A percentile compares a stretch with the other conserved stretches of the same genome.
These are phyloP conservation scores for Aspergillus uvarum DNA, from an alignment of 2,329 filamentous ascomycete genomes.

Conservation along the genomic window DNA sequence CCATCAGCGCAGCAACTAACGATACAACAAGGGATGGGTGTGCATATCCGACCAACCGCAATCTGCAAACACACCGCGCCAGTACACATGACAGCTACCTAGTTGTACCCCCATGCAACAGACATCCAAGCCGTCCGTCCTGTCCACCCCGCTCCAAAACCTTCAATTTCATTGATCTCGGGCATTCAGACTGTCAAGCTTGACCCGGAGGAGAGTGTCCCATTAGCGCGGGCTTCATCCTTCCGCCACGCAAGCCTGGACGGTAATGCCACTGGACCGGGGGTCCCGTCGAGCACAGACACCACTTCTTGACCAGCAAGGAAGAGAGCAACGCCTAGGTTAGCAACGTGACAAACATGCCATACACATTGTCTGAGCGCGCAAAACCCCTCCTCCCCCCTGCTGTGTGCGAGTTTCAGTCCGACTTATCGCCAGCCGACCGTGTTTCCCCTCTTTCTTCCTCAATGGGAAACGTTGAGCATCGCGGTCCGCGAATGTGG, in stretches of 20 bases:
- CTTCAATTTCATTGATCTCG: neutral
- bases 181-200: neutral
- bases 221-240: slow-evolving; percentile 6
- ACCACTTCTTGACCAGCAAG: neutral
- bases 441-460: neutral
- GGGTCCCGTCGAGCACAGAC: slow-evolving; percentile 3
- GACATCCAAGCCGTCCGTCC: neutral
- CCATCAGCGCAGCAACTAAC: neutral
- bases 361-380: slow-evolving; percentile 7
- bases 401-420: neutral
- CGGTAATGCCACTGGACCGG: slow-evolving; percentile 8
- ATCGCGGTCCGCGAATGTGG: neutral
- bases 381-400: neutral
- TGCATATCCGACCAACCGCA: neutral
- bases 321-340: neutral
- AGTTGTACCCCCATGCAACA: neutral
- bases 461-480: neutral
- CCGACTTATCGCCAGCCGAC: neutral
- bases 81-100: slow-evolving; percentile 3
- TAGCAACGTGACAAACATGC: slow-evolving; percentile 5
- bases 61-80: neutral
- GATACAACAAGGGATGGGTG: neutral
- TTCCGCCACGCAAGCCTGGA: slow-evolving; percentile 6
- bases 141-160: neutral
- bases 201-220: neutral